phyloP scores from a whole-genome alignment of 208 protist species.

The Angomonas deanei region DNA sequence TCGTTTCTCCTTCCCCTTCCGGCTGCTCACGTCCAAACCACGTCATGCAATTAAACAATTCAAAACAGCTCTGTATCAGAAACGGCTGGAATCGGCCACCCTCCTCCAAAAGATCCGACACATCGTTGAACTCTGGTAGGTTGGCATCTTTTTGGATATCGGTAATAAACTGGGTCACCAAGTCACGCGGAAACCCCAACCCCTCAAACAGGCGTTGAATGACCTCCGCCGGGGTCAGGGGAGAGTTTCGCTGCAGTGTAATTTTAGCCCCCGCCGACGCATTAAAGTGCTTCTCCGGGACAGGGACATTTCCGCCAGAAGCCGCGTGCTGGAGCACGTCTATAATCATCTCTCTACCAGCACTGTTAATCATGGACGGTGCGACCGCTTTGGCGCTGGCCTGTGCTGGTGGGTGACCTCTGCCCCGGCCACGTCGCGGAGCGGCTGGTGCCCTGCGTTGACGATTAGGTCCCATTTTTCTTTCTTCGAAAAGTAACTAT shows the following conservation, averaged over 20 bases:
- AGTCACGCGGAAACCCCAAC: constrained; percentile 81
- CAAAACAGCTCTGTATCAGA: constrained; percentile 74
- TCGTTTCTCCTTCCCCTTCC: constrained; percentile 10
- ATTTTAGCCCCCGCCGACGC: constrained; percentile 40
- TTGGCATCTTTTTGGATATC: constrained; percentile 43
- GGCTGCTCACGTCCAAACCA: constrained; percentile 54
- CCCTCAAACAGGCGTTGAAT: constrained; percentile 74
- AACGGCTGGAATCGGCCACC: constrained; percentile 62
- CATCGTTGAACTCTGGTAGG: constrained; percentile 49
- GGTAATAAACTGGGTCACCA: constrained; percentile 72
- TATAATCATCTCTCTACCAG: constrained; percentile 74
- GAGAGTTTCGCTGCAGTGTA: constrained; percentile 74
- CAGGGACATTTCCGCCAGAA: constrained; percentile 65
- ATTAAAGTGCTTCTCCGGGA: constrained; percentile 86
- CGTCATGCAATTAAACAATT: constrained; percentile 82
- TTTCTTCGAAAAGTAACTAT: not conserved
- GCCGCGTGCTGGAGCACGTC: constrained; percentile 87
- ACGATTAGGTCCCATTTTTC: constrained; percentile 68
- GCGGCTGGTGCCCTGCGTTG: constrained; percentile 44
- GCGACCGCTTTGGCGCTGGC: constrained; percentile 17
- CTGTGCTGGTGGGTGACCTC: constrained; percentile 17
- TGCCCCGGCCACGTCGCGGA: constrained; percentile 28
- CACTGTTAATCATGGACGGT: constrained; percentile 69
- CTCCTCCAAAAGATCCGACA: constrained; percentile 60
- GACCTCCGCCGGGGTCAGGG: constrained; percentile 62